Evolutionary conservation across 2,329 filamentous ascomycete genomes (phyloP).

Genomic region (Nemania bipapillata): DNA sequence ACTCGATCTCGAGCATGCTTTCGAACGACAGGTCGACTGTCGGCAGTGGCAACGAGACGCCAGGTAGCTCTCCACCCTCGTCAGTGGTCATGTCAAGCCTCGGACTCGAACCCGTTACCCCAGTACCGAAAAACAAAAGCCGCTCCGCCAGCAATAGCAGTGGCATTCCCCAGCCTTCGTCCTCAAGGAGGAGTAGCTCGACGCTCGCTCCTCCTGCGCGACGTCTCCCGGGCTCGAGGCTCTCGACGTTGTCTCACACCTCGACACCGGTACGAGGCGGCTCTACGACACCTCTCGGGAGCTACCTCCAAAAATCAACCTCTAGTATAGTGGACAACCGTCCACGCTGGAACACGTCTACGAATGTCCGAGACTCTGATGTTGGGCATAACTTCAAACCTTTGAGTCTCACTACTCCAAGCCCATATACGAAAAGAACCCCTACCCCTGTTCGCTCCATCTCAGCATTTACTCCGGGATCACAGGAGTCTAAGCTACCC

Average conservation of each 20-base stretch:
- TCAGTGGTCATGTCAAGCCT: slow-evolving; percentile 70
- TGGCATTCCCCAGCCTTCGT: slow-evolving; percentile 57
- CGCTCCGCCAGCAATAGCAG: slow-evolving; percentile 62
- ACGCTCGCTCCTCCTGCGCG: slow-evolving; percentile 59
- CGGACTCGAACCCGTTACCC: slow-evolving; percentile 62
- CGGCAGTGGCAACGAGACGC: slow-evolving; percentile 76
- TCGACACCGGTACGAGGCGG: slow-evolving; percentile 55
- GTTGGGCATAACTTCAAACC: slow-evolving; percentile 76
- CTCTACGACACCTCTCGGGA: slow-evolving; percentile 62
- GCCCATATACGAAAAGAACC: slow-evolving; percentile 63
- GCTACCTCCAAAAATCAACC: slow-evolving; percentile 58
- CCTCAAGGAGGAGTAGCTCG: slow-evolving; percentile 58
- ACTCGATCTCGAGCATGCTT: slow-evolving; percentile 92
- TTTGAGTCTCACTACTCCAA: slow-evolving; percentile 68
- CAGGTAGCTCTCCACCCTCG: slow-evolving; percentile 72
- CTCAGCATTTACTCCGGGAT: slow-evolving; percentile 58
- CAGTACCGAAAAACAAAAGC: slow-evolving; percentile 57
- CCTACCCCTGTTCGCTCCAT: slow-evolving; percentile 56
- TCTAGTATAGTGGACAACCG: slow-evolving; percentile 63
- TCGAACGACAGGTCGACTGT: slow-evolving; percentile 80
- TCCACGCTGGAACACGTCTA: slow-evolving; percentile 78
- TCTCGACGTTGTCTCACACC: slow-evolving; percentile 58
- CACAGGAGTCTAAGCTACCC: slow-evolving; percentile 61
- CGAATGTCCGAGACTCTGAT: slow-evolving; percentile 71
- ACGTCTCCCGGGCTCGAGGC: slow-evolving; percentile 57